Conservation (phyloP, 441 rosid genomes). For the Populus hybrid region DNA sequence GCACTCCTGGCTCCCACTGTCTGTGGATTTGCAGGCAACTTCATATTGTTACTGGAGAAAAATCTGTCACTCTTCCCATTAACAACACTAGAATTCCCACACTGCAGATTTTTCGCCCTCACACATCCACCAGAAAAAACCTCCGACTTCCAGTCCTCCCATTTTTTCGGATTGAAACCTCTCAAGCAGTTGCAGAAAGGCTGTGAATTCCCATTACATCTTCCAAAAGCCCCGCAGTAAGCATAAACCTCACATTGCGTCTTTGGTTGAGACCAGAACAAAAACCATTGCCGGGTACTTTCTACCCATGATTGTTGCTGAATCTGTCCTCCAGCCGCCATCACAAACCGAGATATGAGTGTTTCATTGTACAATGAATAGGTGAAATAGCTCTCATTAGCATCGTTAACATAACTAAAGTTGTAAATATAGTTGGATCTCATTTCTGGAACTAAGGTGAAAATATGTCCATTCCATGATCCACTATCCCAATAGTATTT, state of each 20-base stretch:
- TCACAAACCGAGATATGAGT: slow-evolving; percentile 34
- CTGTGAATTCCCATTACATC: slow-evolving; percentile 35
- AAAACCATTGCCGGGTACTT: slow-evolving; percentile 35
- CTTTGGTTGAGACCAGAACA: slow-evolving; percentile 67
- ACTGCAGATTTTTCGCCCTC: slow-evolving; percentile 43
- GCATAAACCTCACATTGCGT: slow-evolving; percentile 57
- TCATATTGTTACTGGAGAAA: slow-evolving; percentile 14
- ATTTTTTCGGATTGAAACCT: slow-evolving; percentile 41
- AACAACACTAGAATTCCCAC: slow-evolving; percentile 26
- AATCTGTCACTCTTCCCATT: slow-evolving; percentile 36
- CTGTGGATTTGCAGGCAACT: slow-evolving; percentile 22
- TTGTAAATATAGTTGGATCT: slow-evolving; percentile 46
- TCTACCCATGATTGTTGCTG: slow-evolving; percentile 42
- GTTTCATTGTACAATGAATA: slow-evolving; percentile 31
- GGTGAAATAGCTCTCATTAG: slow-evolving; percentile 53
- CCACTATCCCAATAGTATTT: slow-evolving; percentile 60
- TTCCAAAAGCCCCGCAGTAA: slow-evolving; percentile 59
- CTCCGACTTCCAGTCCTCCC: slow-evolving; percentile 39
- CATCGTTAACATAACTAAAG: slow-evolving; percentile 38
- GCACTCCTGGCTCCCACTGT: slow-evolving; percentile 9
- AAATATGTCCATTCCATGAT: slow-evolving; percentile 42
- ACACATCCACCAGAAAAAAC: slow-evolving; percentile 58
- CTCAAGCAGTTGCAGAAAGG: slow-evolving; percentile 52
- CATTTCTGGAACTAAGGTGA: slow-evolving; percentile 50
- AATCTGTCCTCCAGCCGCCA: slow-evolving; percentile 58